phyloP scores from a whole-genome alignment of 371 early-diverging fungal genomes.

The Sporodiniella umbellata region DNA sequence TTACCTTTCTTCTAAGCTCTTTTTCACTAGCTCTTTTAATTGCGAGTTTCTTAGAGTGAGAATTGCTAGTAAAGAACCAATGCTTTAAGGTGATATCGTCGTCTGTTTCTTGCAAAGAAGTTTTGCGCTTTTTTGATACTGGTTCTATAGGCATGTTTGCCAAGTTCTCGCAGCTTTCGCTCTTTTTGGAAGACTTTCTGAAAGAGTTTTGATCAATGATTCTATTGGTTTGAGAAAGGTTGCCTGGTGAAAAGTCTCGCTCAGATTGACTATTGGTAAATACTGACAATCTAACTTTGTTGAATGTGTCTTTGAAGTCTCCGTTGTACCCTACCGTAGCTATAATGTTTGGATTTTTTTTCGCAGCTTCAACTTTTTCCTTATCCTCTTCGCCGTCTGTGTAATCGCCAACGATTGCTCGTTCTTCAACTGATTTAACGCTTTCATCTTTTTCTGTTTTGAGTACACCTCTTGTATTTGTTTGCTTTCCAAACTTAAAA shows the following conservation, averaged over 20 bases:
- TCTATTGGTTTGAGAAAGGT: slow-evolving; percentile 1
- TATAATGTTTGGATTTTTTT: no score
- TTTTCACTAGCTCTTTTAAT: neutral
- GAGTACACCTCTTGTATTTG: slow-evolving; percentile 35
- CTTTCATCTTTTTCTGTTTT: slow-evolving; percentile 24
- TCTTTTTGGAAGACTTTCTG: neutral
- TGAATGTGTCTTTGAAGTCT: slow-evolving; percentile 4
- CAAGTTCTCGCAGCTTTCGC: no score
- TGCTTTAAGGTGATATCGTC: neutral
- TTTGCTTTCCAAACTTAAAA: slow-evolving; percentile 53
- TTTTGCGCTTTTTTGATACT: no score
- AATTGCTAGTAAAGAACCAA: neutral
- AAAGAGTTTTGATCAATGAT: no score
- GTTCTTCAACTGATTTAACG: neutral
- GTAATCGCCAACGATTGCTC: no score
- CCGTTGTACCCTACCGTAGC: neutral
- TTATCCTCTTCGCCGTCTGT: neutral
- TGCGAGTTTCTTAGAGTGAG: neutral
- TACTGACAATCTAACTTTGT: neutral
- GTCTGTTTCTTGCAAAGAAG: no score
- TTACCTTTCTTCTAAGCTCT: neutral
- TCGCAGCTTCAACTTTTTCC: neutral
- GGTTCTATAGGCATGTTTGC: no score
- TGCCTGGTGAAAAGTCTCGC: slow-evolving; percentile 25
- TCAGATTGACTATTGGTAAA: slow-evolving; percentile 7